Evolutionary conservation across 2,329 filamentous ascomycete species (phyloP), one percentile per base, ranked within the genome.

Genomic region (Nothomitra cinnamomea): DNA sequence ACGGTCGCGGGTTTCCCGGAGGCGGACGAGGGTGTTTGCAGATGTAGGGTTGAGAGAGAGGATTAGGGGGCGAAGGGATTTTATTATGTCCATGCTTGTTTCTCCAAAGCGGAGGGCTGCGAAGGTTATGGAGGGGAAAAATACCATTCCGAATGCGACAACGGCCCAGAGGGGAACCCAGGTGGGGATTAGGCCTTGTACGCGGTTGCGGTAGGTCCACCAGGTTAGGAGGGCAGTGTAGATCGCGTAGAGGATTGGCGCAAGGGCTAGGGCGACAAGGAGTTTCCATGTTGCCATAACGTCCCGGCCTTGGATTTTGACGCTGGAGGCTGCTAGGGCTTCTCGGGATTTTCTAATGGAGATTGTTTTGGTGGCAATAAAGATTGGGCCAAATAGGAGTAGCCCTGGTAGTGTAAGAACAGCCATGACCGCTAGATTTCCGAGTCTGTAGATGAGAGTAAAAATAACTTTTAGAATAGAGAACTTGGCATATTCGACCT

Each of bases 61-160:
- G 47, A 94, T 73, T 8, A 98, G 77, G 4, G 92, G 92, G 8
- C 87, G 80, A 15, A 98, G 76, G 0, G 90, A 96, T 69, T 96
- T 98, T 70, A 92, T 73, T 54, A 98, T 95, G 64, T 98, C 92
- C 88, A 98, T 95, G 52, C 90, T 92, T n/a, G 94, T 83, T 69
- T 98, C 92, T 48, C 92, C 92, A 59, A 96, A 94, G 10, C 92
- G 83, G 52, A 98, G 80, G 5, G 92, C 87, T 3, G 88, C 89
- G 66, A 94, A 95, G 0, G 89, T 95, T 61, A 95, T 84, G 22
- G 81, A 77, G 4, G 89, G 85, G 72, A 95, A 95, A 59, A 94
- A 71, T 49, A 87, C 74, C 70, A 86, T 82, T 51, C 88, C 85
- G 40, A 80, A 77, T 8, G 87, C 65, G 58, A 89, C 80, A 10